Evolutionary conservation across 169 alveolate genomes (phyloP).

Genomic region (Toxoplasma gondii): DNA sequence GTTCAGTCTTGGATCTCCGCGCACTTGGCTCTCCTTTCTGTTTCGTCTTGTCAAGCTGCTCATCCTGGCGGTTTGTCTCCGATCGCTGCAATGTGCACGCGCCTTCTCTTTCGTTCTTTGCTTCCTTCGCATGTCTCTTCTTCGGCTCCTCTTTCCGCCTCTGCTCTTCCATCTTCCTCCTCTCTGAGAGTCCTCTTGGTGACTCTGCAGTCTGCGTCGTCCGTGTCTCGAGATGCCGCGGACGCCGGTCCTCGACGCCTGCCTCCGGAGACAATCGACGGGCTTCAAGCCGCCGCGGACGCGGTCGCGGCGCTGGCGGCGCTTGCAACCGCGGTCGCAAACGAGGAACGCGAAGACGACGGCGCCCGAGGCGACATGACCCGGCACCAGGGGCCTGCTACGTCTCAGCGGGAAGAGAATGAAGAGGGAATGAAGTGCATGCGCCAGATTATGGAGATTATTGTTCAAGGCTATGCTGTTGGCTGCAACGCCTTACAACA

Average conservation of each 20-base stretch:
- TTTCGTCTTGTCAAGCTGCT: not conserved
- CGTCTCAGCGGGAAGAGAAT: not conserved
- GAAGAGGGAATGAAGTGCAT: not conserved
- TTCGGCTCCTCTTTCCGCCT: not conserved
- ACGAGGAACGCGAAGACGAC: not conserved
- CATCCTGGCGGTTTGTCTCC: not conserved
- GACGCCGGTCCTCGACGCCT: conserved; percentile 35
- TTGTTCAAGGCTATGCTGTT: not conserved
- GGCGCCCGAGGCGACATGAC: not conserved
- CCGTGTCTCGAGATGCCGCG: conserved; percentile 33
- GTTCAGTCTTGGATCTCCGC: conserved; percentile 19
- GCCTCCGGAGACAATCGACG: conserved; percentile 16
- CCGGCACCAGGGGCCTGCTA: not conserved
- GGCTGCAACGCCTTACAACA: not conserved
- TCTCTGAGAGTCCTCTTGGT: not conserved
- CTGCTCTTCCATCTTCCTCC: not conserved
- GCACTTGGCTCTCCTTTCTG: not conserved
- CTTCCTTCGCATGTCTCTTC: not conserved
- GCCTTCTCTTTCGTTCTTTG: not conserved
- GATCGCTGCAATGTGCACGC: not conserved
- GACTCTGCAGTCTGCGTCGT: not conserved
- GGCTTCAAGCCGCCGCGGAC: conserved; percentile 10
- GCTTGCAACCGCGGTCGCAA: conserved; percentile 2
- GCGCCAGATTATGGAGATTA: not conserved
- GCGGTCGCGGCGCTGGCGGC: conserved; percentile 50